Base-by-base conservation (phyloP, 345 rosid genomes). In the Aurinia saxatilis region DNA sequence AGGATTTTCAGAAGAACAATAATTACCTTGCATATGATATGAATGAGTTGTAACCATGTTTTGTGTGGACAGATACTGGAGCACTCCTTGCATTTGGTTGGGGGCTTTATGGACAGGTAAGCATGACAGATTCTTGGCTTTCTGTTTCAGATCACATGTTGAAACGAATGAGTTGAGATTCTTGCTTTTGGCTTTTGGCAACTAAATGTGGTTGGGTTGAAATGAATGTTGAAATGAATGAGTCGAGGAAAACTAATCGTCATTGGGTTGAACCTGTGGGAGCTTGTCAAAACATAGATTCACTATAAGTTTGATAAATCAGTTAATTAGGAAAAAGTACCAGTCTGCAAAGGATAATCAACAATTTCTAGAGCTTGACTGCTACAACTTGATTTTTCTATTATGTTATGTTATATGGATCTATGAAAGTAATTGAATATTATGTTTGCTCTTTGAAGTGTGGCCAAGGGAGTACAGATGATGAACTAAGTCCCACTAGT, bases 91-190 rank as follows among this genome's bases (percentile, higher is more conserved):
- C 96, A n/a, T 95, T 95, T 75, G 99, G 99, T 33, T 95, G 99
- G 99, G 97, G 99, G 61, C 95, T 88, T 66, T 90, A 95, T 60
- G 97, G 99, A 76, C 99, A 95, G 99, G 99, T 90, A 70, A 80
- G 42, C 52, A 66, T 15, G n/a, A 63, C 36, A 50, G 35, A 57
- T 57, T 60, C 56, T 10, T 41, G 9, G 19, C 41, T 50, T 27
- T 71, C 54, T 50, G 2, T 57, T n/a, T 18, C 18, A 33, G 48
- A 15, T 15, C 30, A 55, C 25, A 15, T 57, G 38, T 56, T 49
- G 13, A 63, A 63, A 33, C 40, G 27, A 48, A 40, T 70, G 50
- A 39, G 9, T 62, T 46, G 18, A 48, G 39, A 47, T 56, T 46
- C 23, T 23, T 63, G 57, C 53, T 39, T 53, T 36, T 7, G 27